These are phyloP conservation scores for Termitomyces sp. DNA, from an alignment of 768 basidiomycete species.

Conservation along the genomic window DNA sequence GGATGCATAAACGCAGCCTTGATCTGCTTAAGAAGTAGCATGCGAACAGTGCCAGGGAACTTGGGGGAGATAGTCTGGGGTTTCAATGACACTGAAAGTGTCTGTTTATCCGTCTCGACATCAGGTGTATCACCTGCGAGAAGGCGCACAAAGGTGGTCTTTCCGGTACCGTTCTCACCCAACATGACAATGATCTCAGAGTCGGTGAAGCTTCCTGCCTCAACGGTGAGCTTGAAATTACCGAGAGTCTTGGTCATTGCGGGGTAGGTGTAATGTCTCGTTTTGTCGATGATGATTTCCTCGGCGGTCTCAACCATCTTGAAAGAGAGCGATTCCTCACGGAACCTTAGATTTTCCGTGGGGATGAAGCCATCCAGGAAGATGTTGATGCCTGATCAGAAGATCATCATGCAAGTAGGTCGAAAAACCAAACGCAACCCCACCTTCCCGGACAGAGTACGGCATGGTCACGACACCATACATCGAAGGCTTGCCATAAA, in stretches of 20 bases:
- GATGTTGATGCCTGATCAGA: slow-evolving; percentile 85
- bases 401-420: not conserved
- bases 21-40: slow-evolving; percentile 91
- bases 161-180: slow-evolving; percentile 98
- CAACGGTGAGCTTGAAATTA: slow-evolving; percentile 90
- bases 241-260: slow-evolving; percentile 97
- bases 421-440: not conserved
- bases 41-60: slow-evolving; percentile 95
- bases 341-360: slow-evolving; percentile 97
- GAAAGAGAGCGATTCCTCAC: slow-evolving; percentile 92
- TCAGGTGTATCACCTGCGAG: slow-evolving; percentile 94
- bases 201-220: slow-evolving; percentile 90
- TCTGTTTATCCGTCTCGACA: slow-evolving; percentile 73
- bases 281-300: slow-evolving; percentile 81
- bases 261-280: slow-evolving; percentile 88
- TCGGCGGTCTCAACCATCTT: slow-evolving; percentile 98
- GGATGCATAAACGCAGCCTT: slow-evolving; percentile 96
- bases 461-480: slow-evolving; percentile 99
- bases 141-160: slow-evolving; percentile 96
- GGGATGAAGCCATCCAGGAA: slow-evolving; percentile 99
- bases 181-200: slow-evolving; percentile 99
- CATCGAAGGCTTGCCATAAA: slow-evolving; percentile 96
- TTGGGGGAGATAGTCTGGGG: slow-evolving; percentile 98
- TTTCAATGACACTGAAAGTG: slow-evolving; percentile 88
- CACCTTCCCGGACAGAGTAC: slow-evolving; percentile 95